Conservation (phyloP, 2,329 filamentous ascomycete species). For the Colletotrichum sp. region DNA sequence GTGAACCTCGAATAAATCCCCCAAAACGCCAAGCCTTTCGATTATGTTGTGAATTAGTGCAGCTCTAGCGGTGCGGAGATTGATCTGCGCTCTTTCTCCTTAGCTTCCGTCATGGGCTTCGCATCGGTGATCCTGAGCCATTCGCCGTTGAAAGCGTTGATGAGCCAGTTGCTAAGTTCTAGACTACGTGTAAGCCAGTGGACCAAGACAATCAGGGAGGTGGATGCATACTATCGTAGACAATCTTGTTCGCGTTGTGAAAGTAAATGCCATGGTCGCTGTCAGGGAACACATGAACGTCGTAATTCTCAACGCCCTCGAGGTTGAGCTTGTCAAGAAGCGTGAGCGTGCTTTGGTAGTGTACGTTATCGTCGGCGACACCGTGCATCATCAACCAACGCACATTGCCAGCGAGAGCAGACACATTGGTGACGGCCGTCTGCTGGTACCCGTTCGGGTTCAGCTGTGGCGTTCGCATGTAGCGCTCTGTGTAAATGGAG, state of each 20-base stretch:
- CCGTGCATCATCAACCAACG: conserved; percentile 97
- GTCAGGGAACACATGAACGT: conserved; percentile 95
- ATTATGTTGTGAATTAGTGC: not conserved
- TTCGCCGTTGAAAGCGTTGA: conserved; percentile 97
- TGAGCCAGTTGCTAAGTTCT: conserved; percentile 88
- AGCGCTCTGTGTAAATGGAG: conserved; percentile 91
- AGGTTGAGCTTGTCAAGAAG: conserved; percentile 87
- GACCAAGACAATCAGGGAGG: not conserved
- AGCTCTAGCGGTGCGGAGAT: not conserved
- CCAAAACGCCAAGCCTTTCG: not conserved
- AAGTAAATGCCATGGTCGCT: conserved; percentile 96
- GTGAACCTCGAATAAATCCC: not conserved
- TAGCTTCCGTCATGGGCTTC: conserved; percentile 45
- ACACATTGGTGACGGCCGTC: conserved; percentile 75
- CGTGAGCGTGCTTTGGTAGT: conserved; percentile 91
- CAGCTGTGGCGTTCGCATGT: conserved; percentile 92
- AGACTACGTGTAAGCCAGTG: not conserved
- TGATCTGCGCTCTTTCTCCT: conserved; percentile 9
- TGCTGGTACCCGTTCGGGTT: conserved; percentile 80
- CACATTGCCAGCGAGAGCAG: conserved; percentile 75
- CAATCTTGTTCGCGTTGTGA: conserved; percentile 88
- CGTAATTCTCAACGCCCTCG: conserved; percentile 86
- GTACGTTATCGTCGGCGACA: conserved; percentile 95
- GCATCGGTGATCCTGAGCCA: conserved; percentile 71
- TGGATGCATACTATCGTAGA: conserved; percentile 81